Evolutionary conservation across 2,329 filamentous ascomycete genomes (phyloP).

Genomic region (Fusarium domesticum): DNA sequence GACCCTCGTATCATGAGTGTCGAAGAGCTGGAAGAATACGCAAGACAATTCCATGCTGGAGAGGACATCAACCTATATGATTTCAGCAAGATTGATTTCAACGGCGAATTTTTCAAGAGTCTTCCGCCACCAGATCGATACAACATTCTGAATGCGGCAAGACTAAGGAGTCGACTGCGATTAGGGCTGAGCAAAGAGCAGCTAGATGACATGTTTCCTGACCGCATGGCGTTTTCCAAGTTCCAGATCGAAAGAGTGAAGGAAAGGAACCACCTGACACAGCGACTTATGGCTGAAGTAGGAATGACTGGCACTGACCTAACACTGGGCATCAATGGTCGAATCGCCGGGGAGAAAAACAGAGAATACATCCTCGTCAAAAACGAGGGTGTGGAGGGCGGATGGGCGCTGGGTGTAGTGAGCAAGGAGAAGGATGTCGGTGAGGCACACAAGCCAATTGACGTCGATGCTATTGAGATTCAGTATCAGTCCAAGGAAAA

Average conservation of each 20-base stretch:
- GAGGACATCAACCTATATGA: slow-evolving; percentile 92
- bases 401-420: slow-evolving; percentile 93
- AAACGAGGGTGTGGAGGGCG: slow-evolving; percentile 91
- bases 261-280: slow-evolving; percentile 91
- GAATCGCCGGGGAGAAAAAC: slow-evolving; percentile 80
- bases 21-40: slow-evolving; percentile 91
- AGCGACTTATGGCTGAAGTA: slow-evolving; percentile 89
- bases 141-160: slow-evolving; percentile 93
- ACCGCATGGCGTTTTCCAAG: slow-evolving; percentile 92
- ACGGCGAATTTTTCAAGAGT: slow-evolving; percentile 91
- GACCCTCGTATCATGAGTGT: slow-evolving; percentile 96
- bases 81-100: slow-evolving; percentile 98
- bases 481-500: slow-evolving; percentile 57
- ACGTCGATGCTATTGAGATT: slow-evolving; percentile 70
- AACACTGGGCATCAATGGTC: slow-evolving; percentile 61
- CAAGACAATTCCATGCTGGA: slow-evolving; percentile 83
- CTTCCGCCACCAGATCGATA: slow-evolving; percentile 88
- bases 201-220: slow-evolving; percentile 92
- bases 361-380: slow-evolving; percentile 95
- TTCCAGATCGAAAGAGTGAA: slow-evolving; percentile 95
- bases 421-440: slow-evolving; percentile 78
- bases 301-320: slow-evolving; percentile 79
- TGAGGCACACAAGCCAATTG: slow-evolving; percentile 82
- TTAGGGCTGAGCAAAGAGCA: slow-evolving; percentile 98
- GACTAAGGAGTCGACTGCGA: slow-evolving; percentile 79